phyloP scores from a whole-genome alignment of 2,329 filamentous ascomycete genomes.

The Alternaria sp. region DNA sequence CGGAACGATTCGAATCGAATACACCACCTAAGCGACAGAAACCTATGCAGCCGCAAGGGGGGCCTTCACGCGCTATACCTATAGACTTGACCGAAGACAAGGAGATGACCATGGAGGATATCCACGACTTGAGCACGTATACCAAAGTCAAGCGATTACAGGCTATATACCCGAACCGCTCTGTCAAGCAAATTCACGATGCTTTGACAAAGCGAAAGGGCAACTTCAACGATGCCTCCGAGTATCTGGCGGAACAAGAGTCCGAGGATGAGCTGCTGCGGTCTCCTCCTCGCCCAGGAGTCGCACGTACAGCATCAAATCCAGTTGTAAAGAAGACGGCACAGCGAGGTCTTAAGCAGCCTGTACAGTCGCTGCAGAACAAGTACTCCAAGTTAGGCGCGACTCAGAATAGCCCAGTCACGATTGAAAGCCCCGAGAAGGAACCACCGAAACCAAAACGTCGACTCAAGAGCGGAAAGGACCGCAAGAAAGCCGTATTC shows the following conservation, averaged over 20 bases:
- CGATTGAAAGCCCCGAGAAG: slow-evolving; percentile 21
- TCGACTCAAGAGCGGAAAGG: slow-evolving; percentile 57
- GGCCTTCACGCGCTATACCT: slow-evolving; percentile 43
- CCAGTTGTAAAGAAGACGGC: slow-evolving; percentile 54
- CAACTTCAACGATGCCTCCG: slow-evolving; percentile 61
- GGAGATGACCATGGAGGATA: slow-evolving; percentile 33
- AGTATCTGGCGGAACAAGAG: slow-evolving; percentile 25
- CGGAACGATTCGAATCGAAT: slow-evolving; percentile 20
- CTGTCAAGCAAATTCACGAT: slow-evolving; percentile 57
- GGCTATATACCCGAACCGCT: slow-evolving; percentile 55
- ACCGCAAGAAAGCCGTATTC: slow-evolving; percentile 37
- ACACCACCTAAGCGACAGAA: slow-evolving; percentile 36
- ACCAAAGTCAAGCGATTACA: slow-evolving; percentile 61
- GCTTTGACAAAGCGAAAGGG: slow-evolving; percentile 59
- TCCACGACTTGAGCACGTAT: slow-evolving; percentile 55
- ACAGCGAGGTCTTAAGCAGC: slow-evolving; percentile 62
- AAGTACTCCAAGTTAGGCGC: slow-evolving; percentile 54
- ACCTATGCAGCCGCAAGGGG: slow-evolving; percentile 33
- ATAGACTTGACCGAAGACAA: slow-evolving; percentile 34
- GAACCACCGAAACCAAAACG: slow-evolving; percentile 40
- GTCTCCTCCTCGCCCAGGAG: slow-evolving; percentile 33
- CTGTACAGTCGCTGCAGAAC: slow-evolving; percentile 63
- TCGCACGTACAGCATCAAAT: slow-evolving; percentile 18
- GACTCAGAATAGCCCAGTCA: slow-evolving; percentile 20
- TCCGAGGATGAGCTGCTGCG: slow-evolving; percentile 47